Conservation (phyloP, 345 rosid species). For the Rhodamnia rubescens region DNA sequence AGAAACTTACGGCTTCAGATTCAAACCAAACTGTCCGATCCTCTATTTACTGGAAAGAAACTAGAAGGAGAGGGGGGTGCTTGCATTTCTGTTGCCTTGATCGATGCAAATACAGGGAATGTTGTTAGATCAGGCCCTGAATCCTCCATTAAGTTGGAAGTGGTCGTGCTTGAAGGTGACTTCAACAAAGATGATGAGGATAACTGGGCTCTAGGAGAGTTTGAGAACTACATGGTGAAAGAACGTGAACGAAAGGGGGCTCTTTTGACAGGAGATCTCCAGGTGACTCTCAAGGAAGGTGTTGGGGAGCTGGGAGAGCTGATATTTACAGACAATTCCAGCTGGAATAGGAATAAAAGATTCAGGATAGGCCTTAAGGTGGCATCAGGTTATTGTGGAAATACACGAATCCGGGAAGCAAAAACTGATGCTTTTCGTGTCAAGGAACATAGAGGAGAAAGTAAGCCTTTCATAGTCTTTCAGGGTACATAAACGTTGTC, state of each 20-base stretch:
- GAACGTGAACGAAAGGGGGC: background rate
- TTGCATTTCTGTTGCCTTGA: constrained; percentile 14
- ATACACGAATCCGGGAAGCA: background rate
- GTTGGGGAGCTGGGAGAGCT: background rate
- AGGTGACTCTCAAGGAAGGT: background rate
- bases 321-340: background rate
- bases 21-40: background rate
- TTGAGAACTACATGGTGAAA: background rate
- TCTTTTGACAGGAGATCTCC: background rate
- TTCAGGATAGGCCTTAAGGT: background rate
- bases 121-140: constrained; percentile 21
- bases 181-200: background rate
- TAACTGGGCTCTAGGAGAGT: background rate
- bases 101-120: constrained; percentile 15
- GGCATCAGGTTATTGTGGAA: background rate
- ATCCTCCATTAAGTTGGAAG: constrained; percentile 5
- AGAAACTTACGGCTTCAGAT: constrained; percentile 21
- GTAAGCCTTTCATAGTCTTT: background rate
- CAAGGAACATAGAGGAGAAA: background rate
- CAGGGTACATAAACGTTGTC: accelerated
- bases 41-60: constrained; percentile 11
- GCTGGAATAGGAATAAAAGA: background rate
- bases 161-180: background rate
- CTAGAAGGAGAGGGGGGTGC: constrained; percentile 25
- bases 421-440: background rate